Conservation (phyloP, 179 eudicot species). For the Beta macrorhiza region DNA sequence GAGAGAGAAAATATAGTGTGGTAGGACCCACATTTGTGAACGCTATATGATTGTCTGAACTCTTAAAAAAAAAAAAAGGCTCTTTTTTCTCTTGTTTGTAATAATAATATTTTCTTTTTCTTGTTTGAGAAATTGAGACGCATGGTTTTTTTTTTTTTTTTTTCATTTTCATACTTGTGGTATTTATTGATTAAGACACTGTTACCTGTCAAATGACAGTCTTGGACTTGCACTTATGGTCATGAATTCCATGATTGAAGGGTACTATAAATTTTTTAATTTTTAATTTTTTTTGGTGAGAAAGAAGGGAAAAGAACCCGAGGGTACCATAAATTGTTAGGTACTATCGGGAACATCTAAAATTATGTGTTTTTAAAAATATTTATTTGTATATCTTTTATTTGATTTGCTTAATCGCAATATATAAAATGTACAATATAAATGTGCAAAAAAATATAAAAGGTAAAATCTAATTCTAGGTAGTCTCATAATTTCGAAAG, state of each 20-base stretch:
- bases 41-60: slow-evolving; percentile 29
- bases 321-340: too few relatives aligned
- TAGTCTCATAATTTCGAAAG: too few relatives aligned
- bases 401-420: too few relatives aligned
- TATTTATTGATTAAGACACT: slow-evolving; percentile 9
- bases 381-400: too few relatives aligned
- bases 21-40: slow-evolving; percentile 20
- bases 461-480: too few relatives aligned
- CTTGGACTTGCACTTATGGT: background rate
- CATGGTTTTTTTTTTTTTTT: background rate
- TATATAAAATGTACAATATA: too few relatives aligned
- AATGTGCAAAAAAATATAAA: too few relatives aligned
- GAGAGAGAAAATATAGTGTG: background rate
- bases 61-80: background rate
- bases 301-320: too few relatives aligned
- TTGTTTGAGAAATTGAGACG: background rate
- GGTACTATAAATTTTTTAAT: too few relatives aligned
- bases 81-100: background rate
- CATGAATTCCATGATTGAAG: background rate
- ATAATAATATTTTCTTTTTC: background rate
- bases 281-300: too few relatives aligned
- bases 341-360: too few relatives aligned
- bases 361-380: too few relatives aligned
- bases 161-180: background rate
- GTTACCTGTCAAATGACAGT: background rate